These are phyloP conservation scores for Sonneratia caseolaris DNA, from an alignment of 345 rosid species.

Conservation along the genomic window DNA sequence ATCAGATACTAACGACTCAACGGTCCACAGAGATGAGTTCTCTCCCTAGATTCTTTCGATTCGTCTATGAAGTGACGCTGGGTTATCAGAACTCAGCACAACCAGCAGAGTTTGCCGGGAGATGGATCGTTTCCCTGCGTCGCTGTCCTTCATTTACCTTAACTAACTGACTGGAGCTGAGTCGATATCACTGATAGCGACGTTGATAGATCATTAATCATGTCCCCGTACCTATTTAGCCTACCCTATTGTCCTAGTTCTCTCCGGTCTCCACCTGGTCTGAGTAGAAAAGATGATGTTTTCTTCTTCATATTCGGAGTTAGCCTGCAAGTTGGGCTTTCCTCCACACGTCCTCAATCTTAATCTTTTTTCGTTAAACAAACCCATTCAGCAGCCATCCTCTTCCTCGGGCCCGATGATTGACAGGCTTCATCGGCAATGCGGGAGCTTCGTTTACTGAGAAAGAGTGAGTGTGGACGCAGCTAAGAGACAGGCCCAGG, in stretches of 20 bases:
- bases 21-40: background rate
- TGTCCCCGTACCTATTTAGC: background rate
- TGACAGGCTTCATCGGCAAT: slow-evolving; percentile 85
- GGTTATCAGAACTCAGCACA: background rate
- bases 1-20: background rate
- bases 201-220: background rate
- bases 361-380: background rate
- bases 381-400: slow-evolving; percentile 45
- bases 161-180: no score
- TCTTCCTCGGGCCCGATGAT: slow-evolving; percentile 74
- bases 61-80: background rate
- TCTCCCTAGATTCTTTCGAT: no score
- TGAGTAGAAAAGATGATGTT: background rate
- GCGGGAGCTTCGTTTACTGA: slow-evolving; percentile 66
- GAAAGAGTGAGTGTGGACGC: slow-evolving; percentile 70
- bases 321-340: background rate
- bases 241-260: background rate
- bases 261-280: background rate
- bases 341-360: background rate
- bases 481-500: slow-evolving; percentile 46
- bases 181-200: no score
- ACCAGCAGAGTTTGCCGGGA: background rate
- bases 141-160: no score
- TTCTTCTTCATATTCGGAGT: background rate
- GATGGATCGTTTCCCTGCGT: background rate